Evolutionary conservation across 371 early-diverging fungal genomes (phyloP).

Genomic region (Furculomyces boomerangus): DNA sequence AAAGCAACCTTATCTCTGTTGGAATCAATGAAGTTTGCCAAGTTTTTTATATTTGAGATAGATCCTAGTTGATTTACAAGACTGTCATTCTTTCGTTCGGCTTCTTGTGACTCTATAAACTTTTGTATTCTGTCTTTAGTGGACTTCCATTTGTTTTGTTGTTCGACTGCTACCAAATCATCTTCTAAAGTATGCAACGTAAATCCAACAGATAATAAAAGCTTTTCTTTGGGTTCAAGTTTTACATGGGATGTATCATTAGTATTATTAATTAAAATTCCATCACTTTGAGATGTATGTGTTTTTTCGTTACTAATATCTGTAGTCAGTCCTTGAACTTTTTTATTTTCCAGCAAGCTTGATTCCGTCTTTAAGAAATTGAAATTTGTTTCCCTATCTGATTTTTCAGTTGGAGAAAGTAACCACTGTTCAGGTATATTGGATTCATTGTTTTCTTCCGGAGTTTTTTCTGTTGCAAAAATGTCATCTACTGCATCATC

Average conservation of each 20-base stretch:
- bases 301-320: not conserved
- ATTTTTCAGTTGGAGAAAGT: not conserved
- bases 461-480: too few species aligned
- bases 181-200: conserved; percentile 64
- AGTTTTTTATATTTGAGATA: conserved; percentile 46
- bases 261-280: not conserved
- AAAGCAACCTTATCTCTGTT: conserved; percentile 40
- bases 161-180: conserved; percentile 46
- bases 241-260: not conserved
- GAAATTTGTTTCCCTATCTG: not conserved
- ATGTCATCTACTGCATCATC: too few species aligned
- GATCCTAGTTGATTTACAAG: conserved; percentile 20
- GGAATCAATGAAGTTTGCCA: conserved; percentile 58
- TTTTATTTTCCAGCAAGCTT: too few species aligned
- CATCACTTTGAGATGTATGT: not conserved
- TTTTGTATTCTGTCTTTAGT: conserved; percentile 5
- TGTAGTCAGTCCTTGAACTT: too few species aligned
- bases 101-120: conserved; percentile 21
- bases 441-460: too few species aligned
- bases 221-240: not conserved
- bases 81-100: conserved; percentile 27
- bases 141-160: conserved; percentile 35
- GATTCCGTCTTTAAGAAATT: too few species aligned
- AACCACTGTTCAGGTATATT: too few species aligned
- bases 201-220: conserved; percentile 28